A percentile compares a stretch with the other conserved stretches of the same genome.
phyloP scores from a whole-genome alignment of 2,329 filamentous ascomycete genomes.

The Albophoma yamanashiensis region DNA sequence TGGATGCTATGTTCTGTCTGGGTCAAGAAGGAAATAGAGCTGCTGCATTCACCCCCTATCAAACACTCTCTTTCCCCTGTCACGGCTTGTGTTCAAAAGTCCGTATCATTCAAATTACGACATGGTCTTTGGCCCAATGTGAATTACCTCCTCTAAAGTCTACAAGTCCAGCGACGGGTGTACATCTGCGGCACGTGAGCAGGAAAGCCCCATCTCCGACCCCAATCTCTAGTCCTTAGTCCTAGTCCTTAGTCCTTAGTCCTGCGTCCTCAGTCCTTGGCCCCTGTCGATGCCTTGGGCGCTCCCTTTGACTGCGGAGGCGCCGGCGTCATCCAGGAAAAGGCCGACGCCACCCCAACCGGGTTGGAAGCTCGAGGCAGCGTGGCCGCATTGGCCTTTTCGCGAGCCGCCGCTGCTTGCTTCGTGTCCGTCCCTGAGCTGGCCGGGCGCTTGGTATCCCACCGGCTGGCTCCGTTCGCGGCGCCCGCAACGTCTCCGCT shows the following conservation, averaged over 20 bases:
- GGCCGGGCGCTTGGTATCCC: constrained; percentile 43
- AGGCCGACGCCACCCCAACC: constrained; percentile 83
- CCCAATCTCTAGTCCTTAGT: neutral
- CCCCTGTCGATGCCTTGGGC: constrained; percentile 19
- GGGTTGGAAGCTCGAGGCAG: constrained; percentile 63
- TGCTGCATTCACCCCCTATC: too few species aligned
- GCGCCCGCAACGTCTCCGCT: constrained; percentile 16
- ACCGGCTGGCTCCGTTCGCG: constrained; percentile 25
- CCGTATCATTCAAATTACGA: neutral
- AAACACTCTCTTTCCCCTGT: too few species aligned
- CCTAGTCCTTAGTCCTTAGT: neutral
- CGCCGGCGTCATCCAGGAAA: constrained; percentile 72
- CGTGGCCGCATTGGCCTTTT: constrained; percentile 25
- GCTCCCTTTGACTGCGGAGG: constrained; percentile 19
- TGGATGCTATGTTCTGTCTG: neutral
- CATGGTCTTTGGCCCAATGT: neutral
- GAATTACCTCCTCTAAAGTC: neutral
- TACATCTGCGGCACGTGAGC: neutral
- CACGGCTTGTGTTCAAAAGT: neutral
- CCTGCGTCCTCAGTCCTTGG: neutral
- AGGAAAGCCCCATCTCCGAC: neutral
- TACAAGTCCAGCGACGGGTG: neutral
- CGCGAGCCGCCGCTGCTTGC: constrained; percentile 20
- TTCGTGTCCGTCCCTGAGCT: constrained; percentile 30
- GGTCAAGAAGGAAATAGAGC: neutral